Base-by-base conservation (phyloP, 176 grass and related monocot genomes). In the Tuctoria greenei region DNA sequence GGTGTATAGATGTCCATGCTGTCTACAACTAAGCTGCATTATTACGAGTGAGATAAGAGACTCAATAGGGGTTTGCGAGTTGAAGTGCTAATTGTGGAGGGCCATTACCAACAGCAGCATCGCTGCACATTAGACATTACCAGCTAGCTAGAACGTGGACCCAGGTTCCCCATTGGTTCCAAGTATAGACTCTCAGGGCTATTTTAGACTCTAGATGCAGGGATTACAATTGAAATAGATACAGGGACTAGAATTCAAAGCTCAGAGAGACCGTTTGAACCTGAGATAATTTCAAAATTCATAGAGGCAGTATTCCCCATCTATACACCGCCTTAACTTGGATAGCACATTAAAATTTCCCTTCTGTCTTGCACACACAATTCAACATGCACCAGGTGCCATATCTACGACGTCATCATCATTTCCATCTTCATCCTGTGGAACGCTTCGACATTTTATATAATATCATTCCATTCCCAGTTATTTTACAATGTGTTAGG, bases 1-100 rank as follows among this genome's bases (percentile, higher is more conserved):
- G 41, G 24, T 6, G 40, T 10, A n/a, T 20, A 71, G 35, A 36
- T 34, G 27, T 61, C 39, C 78, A 31, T 70, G 64, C 85, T 82
- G 85, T 78, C 38, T 59, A 87, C 85, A 87, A 82, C 79, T 71
- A 82, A 41, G 66, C 57, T 14, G 60, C 66, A 67, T 87, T 87
- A 66, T 87, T 72, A 69, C 56, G 59, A 40, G 4, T 7, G 3
- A 26, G 54, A 57, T 57, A 57, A 57, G 54, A 57, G 23, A 58
- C 26, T 23, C 23, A 26, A 58, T 58, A 26, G 10, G 10, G 21
- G 21, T 57, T 39, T 71, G 46, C 18, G 16, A 18, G 20, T 37
- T 24, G 31, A 8, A 12, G 25, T 45, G 73, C 64, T 86, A 82
- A 76, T 82, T 66, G 64, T 75, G 78, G 72, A 20, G 56, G 72